Evolutionary conservation across 2,329 filamentous ascomycete genomes (phyloP).

Genomic region (Colletotrichum lindemuthianum): DNA sequence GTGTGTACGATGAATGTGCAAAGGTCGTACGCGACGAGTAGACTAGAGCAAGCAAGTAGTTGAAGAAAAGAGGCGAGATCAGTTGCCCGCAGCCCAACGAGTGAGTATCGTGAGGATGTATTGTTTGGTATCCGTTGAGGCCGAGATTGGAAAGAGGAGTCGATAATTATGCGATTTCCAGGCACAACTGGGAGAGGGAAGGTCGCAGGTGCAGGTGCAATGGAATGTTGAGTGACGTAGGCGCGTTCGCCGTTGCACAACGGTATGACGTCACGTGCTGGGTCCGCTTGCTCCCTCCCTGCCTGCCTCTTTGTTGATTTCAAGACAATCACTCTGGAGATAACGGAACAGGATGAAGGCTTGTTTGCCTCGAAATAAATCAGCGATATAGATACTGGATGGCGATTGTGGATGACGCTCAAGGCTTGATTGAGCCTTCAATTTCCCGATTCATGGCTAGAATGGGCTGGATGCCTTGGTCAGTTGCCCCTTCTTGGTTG

Average conservation of each 20-base stretch:
- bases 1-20: neutral
- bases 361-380: no score
- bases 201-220: no score
- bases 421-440: no score
- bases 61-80: neutral
- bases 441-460: no score
- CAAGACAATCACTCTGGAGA: no score
- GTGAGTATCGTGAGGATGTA: neutral
- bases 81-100: constrained; percentile 14
- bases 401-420: no score
- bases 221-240: constrained; percentile 34
- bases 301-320: no score
- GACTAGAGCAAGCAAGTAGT: neutral
- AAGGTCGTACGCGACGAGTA: neutral
- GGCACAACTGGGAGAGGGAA: constrained; percentile 4
- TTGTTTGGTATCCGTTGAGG: constrained; percentile 6
- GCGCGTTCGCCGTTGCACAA: neutral
- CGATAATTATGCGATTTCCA: constrained; percentile 13
- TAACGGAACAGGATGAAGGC: no score
- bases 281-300: neutral
- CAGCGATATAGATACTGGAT: no score
- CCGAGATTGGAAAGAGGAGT: constrained; percentile 3
- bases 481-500: no score
- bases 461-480: no score
- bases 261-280: constrained; percentile 33